Conservation (phyloP, 306 rosid species). For the Sechiopsis laciniata region DNA sequence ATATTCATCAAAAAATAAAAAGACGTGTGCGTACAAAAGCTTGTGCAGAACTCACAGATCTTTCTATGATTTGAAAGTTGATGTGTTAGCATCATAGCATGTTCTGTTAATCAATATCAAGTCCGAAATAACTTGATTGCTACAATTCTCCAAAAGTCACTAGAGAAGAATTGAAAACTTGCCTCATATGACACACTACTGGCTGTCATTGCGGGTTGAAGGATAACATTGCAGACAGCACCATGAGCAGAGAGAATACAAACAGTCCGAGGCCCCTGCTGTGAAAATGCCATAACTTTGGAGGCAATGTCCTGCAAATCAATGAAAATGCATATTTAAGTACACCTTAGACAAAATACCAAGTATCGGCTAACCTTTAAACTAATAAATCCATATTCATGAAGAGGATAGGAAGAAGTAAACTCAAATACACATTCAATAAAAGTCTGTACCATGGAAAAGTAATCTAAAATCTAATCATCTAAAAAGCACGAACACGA, state of each 20-base stretch:
- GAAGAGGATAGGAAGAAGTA: neutral
- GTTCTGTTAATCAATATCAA: constrained; percentile 7
- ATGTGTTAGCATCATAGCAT: neutral
- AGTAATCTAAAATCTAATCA: neutral
- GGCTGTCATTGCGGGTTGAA: constrained; percentile 73
- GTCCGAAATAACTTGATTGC: constrained; percentile 18
- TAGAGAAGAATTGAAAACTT: neutral
- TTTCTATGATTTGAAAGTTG: neutral
- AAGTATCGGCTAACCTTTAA: neutral
- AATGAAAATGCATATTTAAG: neutral
- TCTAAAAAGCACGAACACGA: no score
- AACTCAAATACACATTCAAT: neutral
- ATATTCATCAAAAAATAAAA: neutral
- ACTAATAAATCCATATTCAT: neutral
- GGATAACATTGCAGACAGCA: constrained; percentile 58
- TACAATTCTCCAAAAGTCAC: neutral
- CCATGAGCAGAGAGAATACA: constrained; percentile 88
- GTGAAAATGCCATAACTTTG: constrained; percentile 64
- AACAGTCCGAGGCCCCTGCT: constrained; percentile 75
- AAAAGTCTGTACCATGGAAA: neutral
- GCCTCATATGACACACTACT: constrained; percentile 66
- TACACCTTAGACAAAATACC: neutral
- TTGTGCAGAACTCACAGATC: constrained; percentile 1
- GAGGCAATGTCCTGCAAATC: constrained; percentile 72
- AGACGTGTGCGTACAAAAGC: neutral